Conservation (phyloP, 2,329 filamentous ascomycete species). For the Zopfia rhizophila region DNA sequence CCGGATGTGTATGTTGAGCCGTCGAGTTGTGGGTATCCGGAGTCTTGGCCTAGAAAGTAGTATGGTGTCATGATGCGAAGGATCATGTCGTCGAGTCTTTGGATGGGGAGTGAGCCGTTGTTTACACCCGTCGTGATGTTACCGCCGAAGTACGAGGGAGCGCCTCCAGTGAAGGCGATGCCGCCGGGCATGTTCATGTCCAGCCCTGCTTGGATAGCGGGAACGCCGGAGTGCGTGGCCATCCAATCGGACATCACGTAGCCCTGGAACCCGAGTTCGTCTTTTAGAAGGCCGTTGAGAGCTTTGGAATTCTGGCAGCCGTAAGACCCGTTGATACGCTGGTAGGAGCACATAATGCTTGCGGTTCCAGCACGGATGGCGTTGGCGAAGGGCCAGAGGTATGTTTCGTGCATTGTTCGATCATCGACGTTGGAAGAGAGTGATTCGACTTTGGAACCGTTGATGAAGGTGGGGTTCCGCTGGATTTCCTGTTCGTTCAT, state of each 20-base stretch:
- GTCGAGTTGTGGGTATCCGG: constrained; percentile 49
- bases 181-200: constrained; percentile 59
- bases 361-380: constrained; percentile 67
- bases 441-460: constrained; percentile 60
- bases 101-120: constrained; percentile 49
- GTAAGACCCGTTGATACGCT: constrained; percentile 47
- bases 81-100: constrained; percentile 44
- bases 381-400: constrained; percentile 74
- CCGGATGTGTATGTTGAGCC: constrained; percentile 31
- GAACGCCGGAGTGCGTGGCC: constrained; percentile 56
- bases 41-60: constrained; percentile 56
- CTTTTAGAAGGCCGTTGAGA: constrained; percentile 62
- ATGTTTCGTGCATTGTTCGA: constrained; percentile 71
- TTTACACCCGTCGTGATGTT: constrained; percentile 53
- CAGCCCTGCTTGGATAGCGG: constrained; percentile 59
- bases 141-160: constrained; percentile 42
- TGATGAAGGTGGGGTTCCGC: constrained; percentile 39
- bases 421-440: constrained; percentile 71
- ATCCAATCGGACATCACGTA: constrained; percentile 57
- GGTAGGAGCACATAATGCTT: constrained; percentile 68
- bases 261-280: constrained; percentile 62
- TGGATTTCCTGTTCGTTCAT: constrained; percentile 67
- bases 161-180: constrained; percentile 26
- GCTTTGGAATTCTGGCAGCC: constrained; percentile 50
- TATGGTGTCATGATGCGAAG: constrained; percentile 52